Percentiles rank a stretch among this genome's conserved stretches.
Conservation (phyloP, 371 early-diverging fungal genomes). For the Sporodiniella umbellata region DNA sequence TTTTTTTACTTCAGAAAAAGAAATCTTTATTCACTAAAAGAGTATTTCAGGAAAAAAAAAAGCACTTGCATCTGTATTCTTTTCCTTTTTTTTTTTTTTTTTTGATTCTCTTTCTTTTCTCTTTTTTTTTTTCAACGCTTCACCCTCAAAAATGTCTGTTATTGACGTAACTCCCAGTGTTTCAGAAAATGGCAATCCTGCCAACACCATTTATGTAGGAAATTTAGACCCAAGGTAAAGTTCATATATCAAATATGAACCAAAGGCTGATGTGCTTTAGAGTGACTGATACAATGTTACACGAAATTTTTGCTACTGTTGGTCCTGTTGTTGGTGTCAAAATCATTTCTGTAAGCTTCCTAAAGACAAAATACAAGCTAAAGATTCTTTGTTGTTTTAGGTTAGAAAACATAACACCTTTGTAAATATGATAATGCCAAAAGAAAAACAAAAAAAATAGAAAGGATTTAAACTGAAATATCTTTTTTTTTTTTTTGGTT, state of each 20-base stretch:
- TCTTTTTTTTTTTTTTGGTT: too few species aligned
- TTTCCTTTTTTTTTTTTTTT: slow-evolving; percentile 1
- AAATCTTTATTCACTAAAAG: neutral
- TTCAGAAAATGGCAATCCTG: slow-evolving; percentile 10
- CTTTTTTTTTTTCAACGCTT: neutral
- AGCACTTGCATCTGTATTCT: too few species aligned
- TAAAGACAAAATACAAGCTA: neutral
- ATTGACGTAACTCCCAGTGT: neutral
- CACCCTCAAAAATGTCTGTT: neutral
- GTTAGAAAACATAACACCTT: slow-evolving; percentile 19
- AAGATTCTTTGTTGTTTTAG: slow-evolving; percentile 4
- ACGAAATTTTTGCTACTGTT: slow-evolving; percentile 71
- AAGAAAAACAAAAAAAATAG: neutral
- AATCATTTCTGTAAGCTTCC: slow-evolving; percentile 67
- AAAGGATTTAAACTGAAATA: too few species aligned
- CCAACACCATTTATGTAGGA: slow-evolving; percentile 72
- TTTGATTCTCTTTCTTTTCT: too few species aligned
- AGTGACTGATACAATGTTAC: slow-evolving; percentile 73
- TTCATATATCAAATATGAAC: neutral
- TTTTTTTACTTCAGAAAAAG: neutral
- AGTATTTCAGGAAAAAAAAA: too few species aligned
- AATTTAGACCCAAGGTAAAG: slow-evolving; percentile 77
- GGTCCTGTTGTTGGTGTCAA: slow-evolving; percentile 73
- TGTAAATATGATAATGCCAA: slow-evolving; percentile 4
- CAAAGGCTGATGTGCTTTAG: slow-evolving; percentile 5